Base-by-base conservation (phyloP, 83 land plant species). In the Isoetes engelmannii region DNA sequence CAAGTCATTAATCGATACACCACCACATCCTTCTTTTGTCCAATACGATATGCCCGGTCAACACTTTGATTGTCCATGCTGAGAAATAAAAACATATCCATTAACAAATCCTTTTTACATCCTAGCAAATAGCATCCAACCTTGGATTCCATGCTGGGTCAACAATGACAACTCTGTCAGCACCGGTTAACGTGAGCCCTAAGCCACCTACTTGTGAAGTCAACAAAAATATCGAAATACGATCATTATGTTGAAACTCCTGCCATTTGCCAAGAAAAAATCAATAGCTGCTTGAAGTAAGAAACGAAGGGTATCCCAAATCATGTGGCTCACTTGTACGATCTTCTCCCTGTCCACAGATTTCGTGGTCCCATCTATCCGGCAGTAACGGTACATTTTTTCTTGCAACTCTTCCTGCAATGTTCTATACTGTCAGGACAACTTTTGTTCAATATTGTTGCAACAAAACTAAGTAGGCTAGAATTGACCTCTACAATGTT, bases 71-170 rank as follows among this genome's bases (percentile, higher is more conserved):
- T 95, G 79, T 95, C 99, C 18, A 86, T 91, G 62, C 99, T 95
- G 84, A 55, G 73, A 28, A 28, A 28, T 28, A 0, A 28, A 28
- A 28, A 28, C 1, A 28, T 28, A 28, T 28, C 37, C 37, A 28
- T 28, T 28, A 28, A 28, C 37, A 28, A 61, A 20, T 41, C 42
- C 42, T 18, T 17, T 28, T 20, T 44, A 61, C 17, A 13, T 44
- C 41, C 5, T 21, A 64, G 21, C 17, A 20, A 48, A 51, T 13
- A 63, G 7, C 21, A 8, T 49, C 51, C 47, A 44, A 85, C 99
- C 99, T 95, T 55, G 99, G 99, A 74, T 95, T 95, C 99, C 99
- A 95, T 18, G 99, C 99, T 7, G 99, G 99, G 76, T 95, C 99
- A 56, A 92, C 97, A 17, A 95, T 91, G 66, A 95, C 89, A 19